Evolutionary conservation across 202 grass and related monocot genomes (phyloP).

Genomic region (Schoenoplectus tabernaemontani): DNA sequence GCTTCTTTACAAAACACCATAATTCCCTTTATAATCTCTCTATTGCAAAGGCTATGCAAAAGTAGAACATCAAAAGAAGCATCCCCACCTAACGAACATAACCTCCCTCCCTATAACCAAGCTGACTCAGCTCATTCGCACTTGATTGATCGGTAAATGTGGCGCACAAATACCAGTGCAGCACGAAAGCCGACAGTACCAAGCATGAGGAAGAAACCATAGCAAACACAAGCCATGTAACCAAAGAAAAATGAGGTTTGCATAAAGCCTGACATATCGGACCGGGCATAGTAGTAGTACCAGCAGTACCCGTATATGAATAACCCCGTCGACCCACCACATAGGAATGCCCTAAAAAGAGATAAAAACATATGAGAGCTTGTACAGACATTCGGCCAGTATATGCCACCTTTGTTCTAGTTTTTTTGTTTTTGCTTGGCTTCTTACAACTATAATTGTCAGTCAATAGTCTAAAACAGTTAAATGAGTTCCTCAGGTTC

Average conservation of each 20-base stretch:
- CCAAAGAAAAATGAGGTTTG: slow-evolving; percentile 97
- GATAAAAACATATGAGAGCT: slow-evolving; percentile 8
- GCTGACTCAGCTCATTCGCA: slow-evolving; percentile 42
- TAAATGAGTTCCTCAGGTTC: background rate
- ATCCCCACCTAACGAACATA: background rate
- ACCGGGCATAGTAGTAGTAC: slow-evolving; percentile 91
- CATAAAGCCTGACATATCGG: slow-evolving; percentile 98
- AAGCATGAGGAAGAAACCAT: slow-evolving; percentile 91
- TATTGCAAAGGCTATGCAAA: slow-evolving; percentile 11
- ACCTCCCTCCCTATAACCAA: background rate
- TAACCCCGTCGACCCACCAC: slow-evolving; percentile 80
- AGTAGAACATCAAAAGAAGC: slow-evolving; percentile 8
- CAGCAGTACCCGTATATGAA: slow-evolving; percentile 91
- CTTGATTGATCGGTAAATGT: slow-evolving; percentile 93
- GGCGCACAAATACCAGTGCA: slow-evolving; percentile 66
- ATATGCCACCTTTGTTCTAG: background rate
- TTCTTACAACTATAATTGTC: background rate
- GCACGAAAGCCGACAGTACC: slow-evolving; percentile 75
- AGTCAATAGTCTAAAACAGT: background rate
- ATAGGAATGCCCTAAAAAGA: slow-evolving; percentile 63
- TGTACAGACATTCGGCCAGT: background rate
- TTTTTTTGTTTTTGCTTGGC: background rate
- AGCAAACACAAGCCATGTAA: slow-evolving; percentile 96
- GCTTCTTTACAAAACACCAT: slow-evolving; percentile 5
- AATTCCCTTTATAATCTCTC: slow-evolving; percentile 2